phyloP scores from a whole-genome alignment of 1,284 basidiomycete species.

The Coniophora puteana region DNA sequence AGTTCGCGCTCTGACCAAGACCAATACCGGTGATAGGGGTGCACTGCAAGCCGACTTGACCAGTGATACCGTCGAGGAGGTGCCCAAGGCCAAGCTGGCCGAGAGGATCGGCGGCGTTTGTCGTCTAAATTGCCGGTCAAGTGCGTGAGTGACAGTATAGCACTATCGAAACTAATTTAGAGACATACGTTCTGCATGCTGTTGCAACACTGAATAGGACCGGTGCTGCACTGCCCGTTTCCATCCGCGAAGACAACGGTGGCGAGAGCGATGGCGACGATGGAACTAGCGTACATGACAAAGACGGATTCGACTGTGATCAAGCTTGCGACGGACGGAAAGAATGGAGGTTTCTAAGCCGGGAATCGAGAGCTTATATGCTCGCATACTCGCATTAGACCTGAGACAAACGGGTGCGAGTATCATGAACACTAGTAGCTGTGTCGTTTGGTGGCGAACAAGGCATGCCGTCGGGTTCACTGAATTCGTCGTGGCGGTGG shows the following conservation, averaged over 20 bases:
- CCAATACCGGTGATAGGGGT: neutral
- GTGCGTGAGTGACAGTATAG: neutral
- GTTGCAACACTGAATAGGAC: slow-evolving; percentile 1
- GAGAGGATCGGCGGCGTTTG: neutral
- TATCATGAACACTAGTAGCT: too few species aligned
- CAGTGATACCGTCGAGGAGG: neutral
- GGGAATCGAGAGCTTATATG: too few species aligned
- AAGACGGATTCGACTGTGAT: too few species aligned
- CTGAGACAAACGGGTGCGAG: too few species aligned
- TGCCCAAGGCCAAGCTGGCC: neutral
- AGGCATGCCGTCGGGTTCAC: too few species aligned
- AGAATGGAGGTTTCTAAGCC: too few species aligned
- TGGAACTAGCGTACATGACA: too few species aligned
- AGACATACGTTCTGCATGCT: neutral
- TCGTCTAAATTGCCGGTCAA: neutral
- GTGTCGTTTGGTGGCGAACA: too few species aligned
- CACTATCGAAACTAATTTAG: neutral
- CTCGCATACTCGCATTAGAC: too few species aligned
- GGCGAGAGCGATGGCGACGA: neutral
- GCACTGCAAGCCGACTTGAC: neutral
- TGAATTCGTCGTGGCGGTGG: too few species aligned
- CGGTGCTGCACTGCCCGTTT: neutral
- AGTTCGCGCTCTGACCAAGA: neutral
- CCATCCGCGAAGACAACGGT: neutral
- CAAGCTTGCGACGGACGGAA: too few species aligned